A percentile compares a stretch with the other conserved stretches of the same genome.
Evolutionary conservation across 164 flowering plant genomes (phyloP).

Genomic region (Vitis riparia): DNA sequence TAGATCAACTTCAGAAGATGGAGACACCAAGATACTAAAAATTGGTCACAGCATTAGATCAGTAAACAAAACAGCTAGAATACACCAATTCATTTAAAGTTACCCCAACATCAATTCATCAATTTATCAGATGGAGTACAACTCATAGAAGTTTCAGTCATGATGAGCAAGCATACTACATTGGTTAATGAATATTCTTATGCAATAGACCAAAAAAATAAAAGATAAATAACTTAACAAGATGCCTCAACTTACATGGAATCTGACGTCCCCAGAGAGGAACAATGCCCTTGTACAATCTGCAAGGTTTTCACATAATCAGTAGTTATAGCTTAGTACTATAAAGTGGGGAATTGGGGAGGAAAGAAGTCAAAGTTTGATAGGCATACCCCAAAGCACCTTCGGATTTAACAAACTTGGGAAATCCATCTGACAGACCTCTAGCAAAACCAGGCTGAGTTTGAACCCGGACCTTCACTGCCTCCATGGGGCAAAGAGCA

Average conservation of each 20-base stretch:
- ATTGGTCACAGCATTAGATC: too few relatives aligned
- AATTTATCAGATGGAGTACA: too few relatives aligned
- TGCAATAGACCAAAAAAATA: neutral
- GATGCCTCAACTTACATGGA: slow-evolving; percentile 59
- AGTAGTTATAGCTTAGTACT: neutral
- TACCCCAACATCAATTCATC: too few relatives aligned
- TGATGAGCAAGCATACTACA: neutral
- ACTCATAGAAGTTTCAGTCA: too few relatives aligned
- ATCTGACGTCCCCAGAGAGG: slow-evolving; percentile 90
- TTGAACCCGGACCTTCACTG: slow-evolving; percentile 84
- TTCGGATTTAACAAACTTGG: slow-evolving; percentile 75
- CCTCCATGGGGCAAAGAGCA: slow-evolving; percentile 82
- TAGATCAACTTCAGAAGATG: too few relatives aligned
- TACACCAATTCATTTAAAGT: too few relatives aligned
- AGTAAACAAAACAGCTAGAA: too few relatives aligned
- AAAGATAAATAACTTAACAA: neutral
- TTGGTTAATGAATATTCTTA: neutral
- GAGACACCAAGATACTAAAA: too few relatives aligned
- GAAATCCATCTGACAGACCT: slow-evolving; percentile 72
- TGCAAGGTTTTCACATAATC: slow-evolving; percentile 22
- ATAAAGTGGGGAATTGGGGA: neutral
- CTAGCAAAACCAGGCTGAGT: slow-evolving; percentile 88
- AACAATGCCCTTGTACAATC: slow-evolving; percentile 80
- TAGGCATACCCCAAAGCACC: slow-evolving; percentile 62
- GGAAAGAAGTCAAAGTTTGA: neutral